Evolutionary conservation across 2,329 filamentous ascomycete species (phyloP).

Genomic region (Fusarium luffae): DNA sequence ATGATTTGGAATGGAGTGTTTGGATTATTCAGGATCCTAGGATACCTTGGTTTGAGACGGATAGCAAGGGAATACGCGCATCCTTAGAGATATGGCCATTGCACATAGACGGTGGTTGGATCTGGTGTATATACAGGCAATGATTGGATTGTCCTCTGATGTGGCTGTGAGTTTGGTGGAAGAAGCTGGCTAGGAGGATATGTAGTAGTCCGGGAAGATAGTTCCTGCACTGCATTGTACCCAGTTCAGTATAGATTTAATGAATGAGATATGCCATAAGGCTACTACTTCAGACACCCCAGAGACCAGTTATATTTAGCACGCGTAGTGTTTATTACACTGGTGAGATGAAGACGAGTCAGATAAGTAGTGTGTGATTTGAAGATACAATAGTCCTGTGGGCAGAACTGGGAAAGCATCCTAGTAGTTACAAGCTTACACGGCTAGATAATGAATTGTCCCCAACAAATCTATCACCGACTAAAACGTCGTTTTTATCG

Average conservation of each 20-base stretch:
- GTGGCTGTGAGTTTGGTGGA: not conserved
- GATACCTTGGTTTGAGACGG: slow-evolving; percentile 19
- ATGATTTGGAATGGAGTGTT: slow-evolving; percentile 37
- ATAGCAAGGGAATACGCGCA: slow-evolving; percentile 22
- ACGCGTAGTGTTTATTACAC: not conserved
- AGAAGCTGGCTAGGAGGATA: slow-evolving; percentile 5
- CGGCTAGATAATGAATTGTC: not conserved
- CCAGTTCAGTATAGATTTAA: slow-evolving; percentile 23
- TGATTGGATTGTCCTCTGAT: slow-evolving; percentile 10
- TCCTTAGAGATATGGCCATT: slow-evolving; percentile 36
- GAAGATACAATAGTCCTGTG: not conserved
- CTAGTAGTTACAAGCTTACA: not conserved
- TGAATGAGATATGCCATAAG: slow-evolving; percentile 25
- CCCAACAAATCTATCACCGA: slow-evolving; percentile 7
- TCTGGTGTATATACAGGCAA: slow-evolving; percentile 29
- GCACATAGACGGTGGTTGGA: slow-evolving; percentile 33
- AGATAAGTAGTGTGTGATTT: not conserved
- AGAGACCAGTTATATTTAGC: not conserved
- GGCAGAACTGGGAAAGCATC: not conserved
- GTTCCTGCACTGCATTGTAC: slow-evolving; percentile 14
- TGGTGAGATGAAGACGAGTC: not conserved
- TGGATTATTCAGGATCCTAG: slow-evolving; percentile 14
- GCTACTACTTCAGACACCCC: not conserved
- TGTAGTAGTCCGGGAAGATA: slow-evolving; percentile 14
- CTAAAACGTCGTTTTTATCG: slow-evolving; percentile 5